Base-by-base conservation (phyloP, 176 grass and related monocot species). In the Eleusine indica region DNA sequence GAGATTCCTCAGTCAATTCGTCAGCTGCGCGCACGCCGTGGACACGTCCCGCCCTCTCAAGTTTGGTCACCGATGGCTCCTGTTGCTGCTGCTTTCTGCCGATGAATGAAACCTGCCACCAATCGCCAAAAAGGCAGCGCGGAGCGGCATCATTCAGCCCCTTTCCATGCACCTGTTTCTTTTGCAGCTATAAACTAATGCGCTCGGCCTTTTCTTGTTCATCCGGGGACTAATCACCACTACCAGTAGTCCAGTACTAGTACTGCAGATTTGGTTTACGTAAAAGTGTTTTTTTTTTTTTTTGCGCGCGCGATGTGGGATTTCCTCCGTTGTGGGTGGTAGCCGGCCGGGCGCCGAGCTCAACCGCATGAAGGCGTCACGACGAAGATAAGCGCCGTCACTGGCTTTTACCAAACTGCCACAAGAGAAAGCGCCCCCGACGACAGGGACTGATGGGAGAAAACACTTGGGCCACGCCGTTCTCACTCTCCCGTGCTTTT, bases 1-100 rank as follows among this genome's bases (percentile, higher is more conserved):
- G 21, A 70, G 87, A 89, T 85, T 89, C 83, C 30, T 52, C 38
- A 4, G 76, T 68, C 70, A 75, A 74, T 74, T 80, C 81, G 66
- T 80, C 44, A 29, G 71, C 51, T 39, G 38, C 17, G 52, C 69
- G 70, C 38, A 61, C n/a, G 40, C 32, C 72, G 72, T 70, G 5
- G 35, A 29, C 56, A 19, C 52, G 54, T 51, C 15, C 54, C 68
- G 28, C 17, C 4, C 57, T 41, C 14, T 64, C 8, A 3, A 44
- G 64, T 52, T 68, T 52, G 76, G 68, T 41, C 68, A 58, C 81
- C 80, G 66, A 21, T 65, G 58, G 76, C 19, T 48, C 15, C 3
- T 28, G 65, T 79, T 17, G 63, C 64, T 53, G 6, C 78, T 7
- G 47, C 52, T 81, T 81, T 71, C 79, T 60, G 79, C 79, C 21